Evolutionary conservation across 2,329 filamentous ascomycete genomes (phyloP).

Genomic region (Gnomoniopsis smithogilvyi): DNA sequence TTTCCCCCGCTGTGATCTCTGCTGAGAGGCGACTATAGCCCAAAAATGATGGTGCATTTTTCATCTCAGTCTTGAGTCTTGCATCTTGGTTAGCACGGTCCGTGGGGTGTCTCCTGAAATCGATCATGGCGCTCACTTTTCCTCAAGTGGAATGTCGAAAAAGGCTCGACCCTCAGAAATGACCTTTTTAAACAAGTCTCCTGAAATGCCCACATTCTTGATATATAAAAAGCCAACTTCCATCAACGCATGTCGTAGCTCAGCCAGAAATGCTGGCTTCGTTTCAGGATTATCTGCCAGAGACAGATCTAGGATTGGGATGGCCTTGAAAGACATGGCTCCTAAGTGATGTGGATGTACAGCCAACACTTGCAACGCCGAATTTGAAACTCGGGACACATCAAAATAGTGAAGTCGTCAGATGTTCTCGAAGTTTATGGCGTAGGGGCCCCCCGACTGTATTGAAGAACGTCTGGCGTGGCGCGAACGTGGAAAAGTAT

Average conservation of each 20-base stretch:
- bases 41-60: slow-evolving; percentile 68
- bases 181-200: slow-evolving; percentile 62
- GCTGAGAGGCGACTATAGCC: slow-evolving; percentile 65
- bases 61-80: slow-evolving; percentile 68
- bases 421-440: too few species aligned
- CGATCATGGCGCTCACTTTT: slow-evolving; percentile 51
- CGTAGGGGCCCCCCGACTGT: too few species aligned
- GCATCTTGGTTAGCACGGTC: neutral
- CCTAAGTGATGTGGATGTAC: too few species aligned
- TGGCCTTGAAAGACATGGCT: slow-evolving; percentile 66
- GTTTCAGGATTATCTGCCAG: slow-evolving; percentile 59
- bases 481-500: too few species aligned
- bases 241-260: slow-evolving; percentile 72
- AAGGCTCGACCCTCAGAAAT: slow-evolving; percentile 67
- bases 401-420: too few species aligned
- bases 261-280: slow-evolving; percentile 68
- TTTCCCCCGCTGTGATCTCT: slow-evolving; percentile 69
- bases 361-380: too few species aligned
- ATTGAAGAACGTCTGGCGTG: too few species aligned
- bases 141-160: slow-evolving; percentile 71
- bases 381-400: too few species aligned
- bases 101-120: neutral
- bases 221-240: slow-evolving; percentile 89
- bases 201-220: slow-evolving; percentile 71
- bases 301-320: slow-evolving; percentile 76